Evolutionary conservation across 441 rosid species (phyloP), one percentile per base, ranked within the genome.

Genomic region (Pelargonium cotyledonis): DNA sequence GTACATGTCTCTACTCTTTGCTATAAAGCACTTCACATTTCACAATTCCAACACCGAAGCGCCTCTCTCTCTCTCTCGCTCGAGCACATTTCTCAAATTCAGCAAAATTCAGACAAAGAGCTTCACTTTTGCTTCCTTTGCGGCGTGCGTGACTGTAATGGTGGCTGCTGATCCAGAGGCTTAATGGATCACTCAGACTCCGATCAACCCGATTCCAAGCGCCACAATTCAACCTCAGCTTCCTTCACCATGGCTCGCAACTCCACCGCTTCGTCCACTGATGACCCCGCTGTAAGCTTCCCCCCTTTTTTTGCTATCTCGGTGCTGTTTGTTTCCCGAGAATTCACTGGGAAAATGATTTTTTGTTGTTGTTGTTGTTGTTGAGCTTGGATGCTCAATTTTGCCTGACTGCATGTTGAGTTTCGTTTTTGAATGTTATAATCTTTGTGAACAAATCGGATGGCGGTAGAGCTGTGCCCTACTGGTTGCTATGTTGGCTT

Each of bases 151-250:
- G 2, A 62, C 65, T 40, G 67, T 65, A 6, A 63, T 63, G 66
- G 66, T 35, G 18, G 66, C 11, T 15, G 3, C 26, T 63, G 44
- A 14, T 65, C 11, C 67, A 2, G 51, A 41, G 49, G 49, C 29
- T n/a, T 40, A 9, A 90, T 88, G 97, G 97, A 89, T 72, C 83
- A 78, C 67, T 65, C 80, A 5, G 95, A 87, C 66, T 70, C 85
- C 7, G 90, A 83, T 19, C 94, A 86, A 73, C 88, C 94, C 74
- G 87, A 84, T 75, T 85, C 84, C 84, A 91, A 85, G 84, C 85
- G 84, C 76, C 90, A 83, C 74, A 91, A 82, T 76, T n/a, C 86
- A 57, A 80, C 76, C 65, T 83, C 85, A 10, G 76, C 71, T 12
- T 80, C 85, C 49, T 78, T 86, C 15, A 69, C 86, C 67, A 85